phyloP scores from a whole-genome alignment of 176 grass and related monocot species.

The Rhynchospora breviuscula region DNA sequence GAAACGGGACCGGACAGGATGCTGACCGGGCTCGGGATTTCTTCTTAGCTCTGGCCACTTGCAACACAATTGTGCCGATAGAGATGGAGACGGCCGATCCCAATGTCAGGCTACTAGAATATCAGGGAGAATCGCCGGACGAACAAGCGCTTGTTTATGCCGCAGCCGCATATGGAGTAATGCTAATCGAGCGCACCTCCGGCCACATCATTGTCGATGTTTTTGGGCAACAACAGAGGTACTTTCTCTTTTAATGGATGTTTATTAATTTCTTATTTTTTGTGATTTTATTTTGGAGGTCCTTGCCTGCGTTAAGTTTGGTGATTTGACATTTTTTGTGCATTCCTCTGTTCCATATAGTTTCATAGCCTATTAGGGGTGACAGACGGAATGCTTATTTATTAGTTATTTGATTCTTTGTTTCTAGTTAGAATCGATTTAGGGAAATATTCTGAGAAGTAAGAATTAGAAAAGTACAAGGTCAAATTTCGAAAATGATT shows the following conservation, averaged over 20 bases:
- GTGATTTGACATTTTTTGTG: background rate
- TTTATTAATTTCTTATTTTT: background rate
- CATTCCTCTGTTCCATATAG: background rate
- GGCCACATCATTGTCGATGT: conserved; percentile 76
- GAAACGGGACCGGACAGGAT: conserved; percentile 28
- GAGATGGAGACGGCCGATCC: conserved; percentile 7
- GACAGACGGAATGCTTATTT: background rate
- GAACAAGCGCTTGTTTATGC: conserved; percentile 93
- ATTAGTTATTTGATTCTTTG: background rate
- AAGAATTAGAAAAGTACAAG: background rate
- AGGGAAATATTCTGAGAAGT: background rate
- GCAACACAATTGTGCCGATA: conserved; percentile 91
- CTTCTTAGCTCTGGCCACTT: conserved; percentile 67
- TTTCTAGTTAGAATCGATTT: background rate
- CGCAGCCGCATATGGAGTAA: conserved; percentile 70
- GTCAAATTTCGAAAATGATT: background rate
- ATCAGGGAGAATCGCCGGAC: conserved; percentile 93
- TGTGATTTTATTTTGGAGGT: background rate
- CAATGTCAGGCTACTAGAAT: conserved; percentile 42
- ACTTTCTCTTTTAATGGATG: background rate
- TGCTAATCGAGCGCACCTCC: conserved; percentile 73
- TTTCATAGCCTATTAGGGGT: background rate
- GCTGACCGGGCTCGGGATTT: conserved; percentile 53
- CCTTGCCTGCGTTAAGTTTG: background rate
- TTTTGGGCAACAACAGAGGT: conserved; percentile 73